phyloP scores from a whole-genome alignment of 2,329 filamentous ascomycete genomes.

The Colletotrichum spinosum region DNA sequence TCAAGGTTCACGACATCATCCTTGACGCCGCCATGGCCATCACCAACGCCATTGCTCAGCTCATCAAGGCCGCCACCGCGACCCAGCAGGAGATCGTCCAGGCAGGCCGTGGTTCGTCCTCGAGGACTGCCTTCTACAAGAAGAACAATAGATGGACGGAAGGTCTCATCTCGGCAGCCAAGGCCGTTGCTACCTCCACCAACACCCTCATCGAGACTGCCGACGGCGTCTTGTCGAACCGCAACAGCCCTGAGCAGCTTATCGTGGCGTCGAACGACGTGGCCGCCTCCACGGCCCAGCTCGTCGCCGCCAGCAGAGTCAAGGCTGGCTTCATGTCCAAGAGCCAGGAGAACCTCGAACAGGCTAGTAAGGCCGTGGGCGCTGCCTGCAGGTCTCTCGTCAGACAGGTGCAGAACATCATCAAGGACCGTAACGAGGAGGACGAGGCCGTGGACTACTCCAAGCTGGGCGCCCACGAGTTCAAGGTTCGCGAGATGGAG shows the following conservation, averaged over 20 bases:
- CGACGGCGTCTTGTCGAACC: slow-evolving; percentile 90
- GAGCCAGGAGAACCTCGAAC: slow-evolving; percentile 91
- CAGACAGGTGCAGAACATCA: slow-evolving; percentile 93
- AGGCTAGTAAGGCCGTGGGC: slow-evolving; percentile 92
- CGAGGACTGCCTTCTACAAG: slow-evolving; percentile 96
- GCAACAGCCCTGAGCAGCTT: slow-evolving; percentile 94
- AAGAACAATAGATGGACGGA: slow-evolving; percentile 99
- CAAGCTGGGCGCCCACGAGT: slow-evolving; percentile 91
- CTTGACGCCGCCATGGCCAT: slow-evolving; percentile 93
- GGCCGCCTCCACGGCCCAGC: slow-evolving; percentile 93
- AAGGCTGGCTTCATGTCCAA: slow-evolving; percentile 99
- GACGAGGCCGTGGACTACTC: slow-evolving; percentile 88
- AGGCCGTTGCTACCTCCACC: slow-evolving; percentile 92
- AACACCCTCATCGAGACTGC: slow-evolving; percentile 98
- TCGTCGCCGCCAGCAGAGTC: slow-evolving; percentile 94
- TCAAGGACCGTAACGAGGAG: slow-evolving; percentile 84
- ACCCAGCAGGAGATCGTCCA: slow-evolving; percentile 98
- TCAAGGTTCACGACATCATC: slow-evolving; percentile 95
- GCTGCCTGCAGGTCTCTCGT: slow-evolving; percentile 88
- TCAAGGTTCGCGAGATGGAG: slow-evolving; percentile 99
- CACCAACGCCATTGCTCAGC: slow-evolving; percentile 90
- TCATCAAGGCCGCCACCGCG: slow-evolving; percentile 93
- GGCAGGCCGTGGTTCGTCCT: slow-evolving; percentile 88
- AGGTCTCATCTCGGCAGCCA: slow-evolving; percentile 95
- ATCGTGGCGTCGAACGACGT: slow-evolving; percentile 99